These are phyloP conservation scores for Colletotrichum sojae DNA, from an alignment of 2,329 filamentous ascomycete species.

Conservation along the genomic window DNA sequence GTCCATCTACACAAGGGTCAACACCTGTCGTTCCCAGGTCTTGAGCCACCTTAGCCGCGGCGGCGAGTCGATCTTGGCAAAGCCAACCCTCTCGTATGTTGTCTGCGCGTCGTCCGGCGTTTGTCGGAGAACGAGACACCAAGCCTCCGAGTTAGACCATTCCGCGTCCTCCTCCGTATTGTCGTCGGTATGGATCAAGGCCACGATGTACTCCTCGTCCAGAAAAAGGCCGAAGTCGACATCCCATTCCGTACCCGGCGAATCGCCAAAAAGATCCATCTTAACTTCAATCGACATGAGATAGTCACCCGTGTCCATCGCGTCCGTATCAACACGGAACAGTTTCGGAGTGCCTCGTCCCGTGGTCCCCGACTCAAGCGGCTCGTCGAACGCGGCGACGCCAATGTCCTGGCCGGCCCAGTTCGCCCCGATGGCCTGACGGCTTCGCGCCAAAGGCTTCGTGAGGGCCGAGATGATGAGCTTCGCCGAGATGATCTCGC, in stretches of 20 bases:
- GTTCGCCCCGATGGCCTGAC: conserved; percentile 6
- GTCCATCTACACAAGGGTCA: background rate
- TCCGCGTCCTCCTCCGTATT: background rate
- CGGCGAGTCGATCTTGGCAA: background rate
- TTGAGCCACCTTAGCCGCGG: background rate
- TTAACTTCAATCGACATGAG: background rate
- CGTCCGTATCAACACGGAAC: background rate
- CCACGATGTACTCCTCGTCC: background rate
- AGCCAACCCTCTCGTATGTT: background rate
- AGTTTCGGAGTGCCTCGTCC: background rate
- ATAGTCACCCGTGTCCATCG: background rate
- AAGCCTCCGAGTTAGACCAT: background rate
- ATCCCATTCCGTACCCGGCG: background rate
- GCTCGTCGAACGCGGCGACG: background rate
- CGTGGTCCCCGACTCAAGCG: background rate
- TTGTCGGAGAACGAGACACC: background rate
- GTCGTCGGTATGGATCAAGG: conserved; percentile 2
- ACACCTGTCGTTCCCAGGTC: conserved; percentile 8
- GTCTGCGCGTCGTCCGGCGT: rapidly evolving
- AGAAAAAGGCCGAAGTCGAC: background rate
- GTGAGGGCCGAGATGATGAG: conserved; percentile 6
- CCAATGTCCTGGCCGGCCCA: background rate
- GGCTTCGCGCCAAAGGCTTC: background rate
- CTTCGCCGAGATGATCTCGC: background rate
- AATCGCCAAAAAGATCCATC: background rate